Base-by-base conservation (phyloP, 139 green algal species). In the Zygnema cylindricum region DNA sequence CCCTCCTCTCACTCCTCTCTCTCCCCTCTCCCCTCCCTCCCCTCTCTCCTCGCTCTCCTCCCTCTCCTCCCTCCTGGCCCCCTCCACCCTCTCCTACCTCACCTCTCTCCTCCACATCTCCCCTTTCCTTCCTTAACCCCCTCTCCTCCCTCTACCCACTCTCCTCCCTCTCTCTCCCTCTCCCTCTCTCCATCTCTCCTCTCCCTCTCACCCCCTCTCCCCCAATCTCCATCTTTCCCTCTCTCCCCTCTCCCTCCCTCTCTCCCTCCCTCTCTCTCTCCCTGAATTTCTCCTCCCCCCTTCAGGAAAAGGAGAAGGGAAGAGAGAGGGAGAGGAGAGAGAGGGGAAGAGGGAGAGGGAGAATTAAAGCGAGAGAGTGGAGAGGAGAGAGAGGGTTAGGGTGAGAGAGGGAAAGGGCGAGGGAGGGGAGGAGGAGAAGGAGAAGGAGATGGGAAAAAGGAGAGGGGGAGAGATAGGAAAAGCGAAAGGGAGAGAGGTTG, bases 371-470 rank as follows among this genome's bases (percentile, higher is more conserved):
- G 73, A 2, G 35, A 84, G 77, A 35, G 7, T 41, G 39, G 41
- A 86, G 1, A 0, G 41, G 81, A 81, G 1, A 73, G 54, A 43
- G 1, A 1, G 1, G 39, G 78, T n/a, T 0, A 32, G 1, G 1
- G 78, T 16, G 78, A 49, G 78, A 11, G 78, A 76, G 78, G 78
- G 1, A 85, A 40, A 89, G 73, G 49, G 49, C 49, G 49, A 63
- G 16, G 49, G 49, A 16, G 7, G 49, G 16, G 49, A 63, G 49
- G 7, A 63, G 49, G 7, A 63, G 49, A 7, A 63, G 49, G 49
- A 63, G 49, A 63, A 63, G 7, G 49, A 7, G 49, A 7, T 63
- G 49, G 7, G 49, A 7, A 16, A 16, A 63, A 25, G 49, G 7
- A 7, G 49, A 7, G 49, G 49, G 49, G 49, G 49, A 63, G 49